Base-by-base conservation (phyloP, 257 asterid genomes). In the Asclepias syriaca region DNA sequence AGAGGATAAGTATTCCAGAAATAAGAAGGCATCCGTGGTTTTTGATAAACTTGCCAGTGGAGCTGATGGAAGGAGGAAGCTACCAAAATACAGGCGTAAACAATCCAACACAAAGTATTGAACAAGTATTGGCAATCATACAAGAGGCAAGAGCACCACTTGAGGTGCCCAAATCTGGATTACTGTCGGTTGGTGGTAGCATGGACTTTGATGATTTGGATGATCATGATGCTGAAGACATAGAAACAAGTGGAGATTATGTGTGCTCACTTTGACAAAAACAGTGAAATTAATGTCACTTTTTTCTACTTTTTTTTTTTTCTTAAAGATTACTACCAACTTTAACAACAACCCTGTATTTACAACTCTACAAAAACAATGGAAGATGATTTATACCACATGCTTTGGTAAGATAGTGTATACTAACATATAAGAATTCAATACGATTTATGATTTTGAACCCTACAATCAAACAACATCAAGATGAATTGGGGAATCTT, bases 1-100 rank as follows among this genome's bases (percentile, higher is more conserved):
- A 83, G 87, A 83, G 87, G 75, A 80, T 83, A 68, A 83, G 73
- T 40, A 83, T 83, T 54, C 67, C 81, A 27, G 87, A 80, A 69
- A 80, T 83, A 9, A 83, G 50, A 68, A 75, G 54, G 57, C 87
- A 83, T 55, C 84, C 81, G 4, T 83, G 87, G 87, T 83, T 65
- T 74, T 68, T 80, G 73, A 75, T 53, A 46, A 83, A 80, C 79
- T 75, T 83, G 79, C 87, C 87, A 0, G 27, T 77, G 6, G 87
- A 83, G 68, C 76, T 83, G 46, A 77, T 70, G 77, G 83, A 82
- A 59, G 81, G 77, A 37, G 84, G 83, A 71, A 82, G 86, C 75
- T 74, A 65, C 51, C 72, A 82, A 10, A 61, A 49, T 27, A 68
- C n/a, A 8, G 87, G 77, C 60, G 81, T 74, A 61, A 80, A 80